Base-by-base conservation (phyloP, 192 early-diverging fungal species). In the Coemansia brasiliensis region DNA sequence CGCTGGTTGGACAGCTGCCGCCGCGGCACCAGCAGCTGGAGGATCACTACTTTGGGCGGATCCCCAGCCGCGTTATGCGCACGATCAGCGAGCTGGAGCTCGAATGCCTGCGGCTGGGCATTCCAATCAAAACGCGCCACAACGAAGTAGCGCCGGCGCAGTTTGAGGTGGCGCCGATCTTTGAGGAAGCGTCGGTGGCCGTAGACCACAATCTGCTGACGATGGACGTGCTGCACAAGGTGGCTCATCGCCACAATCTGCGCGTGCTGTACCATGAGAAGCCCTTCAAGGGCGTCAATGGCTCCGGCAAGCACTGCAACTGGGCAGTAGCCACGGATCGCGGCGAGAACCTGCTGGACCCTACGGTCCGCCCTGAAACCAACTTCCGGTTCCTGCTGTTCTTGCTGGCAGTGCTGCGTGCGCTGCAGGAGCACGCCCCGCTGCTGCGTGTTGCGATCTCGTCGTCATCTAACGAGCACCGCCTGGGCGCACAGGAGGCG, bases 201-300 rank as follows among this genome's bases (percentile, higher is more conserved):
- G 92, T 97, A 22, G 96, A 99, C 84, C 96, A 99, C 87, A 99
- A 99, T 83, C 71, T 99, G 77, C 82, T 96, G 64, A 90, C 91
- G 65, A 99, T 99, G 96, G 93, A 96, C 75, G 86, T 94, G 45
- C 83, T 97, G 59, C 92, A 95, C 87, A 91, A 90, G 81, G 93
- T 98, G 26, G 94, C 96, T 40, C 94, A 99, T 84, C 87, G 91
- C 55, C 91, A 99, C 87, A 91, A 91, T 81, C 86, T 99, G 72
- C 94, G 94, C 84, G 88, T 89, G 52, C 85, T 99, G 45, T 99
- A 90, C 89, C 96, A 99, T 86, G 96, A 99, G 86, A 99, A 99
- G 83, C 96, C 96, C 22, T 99, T 95, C 86, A 92, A 93, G 83
- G 94, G 96, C 59, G 83, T 99, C 79, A 99, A 99, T 83, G 96